phyloP scores from a whole-genome alignment of 2,329 filamentous ascomycete genomes.

The Pyrenophora graminea region DNA sequence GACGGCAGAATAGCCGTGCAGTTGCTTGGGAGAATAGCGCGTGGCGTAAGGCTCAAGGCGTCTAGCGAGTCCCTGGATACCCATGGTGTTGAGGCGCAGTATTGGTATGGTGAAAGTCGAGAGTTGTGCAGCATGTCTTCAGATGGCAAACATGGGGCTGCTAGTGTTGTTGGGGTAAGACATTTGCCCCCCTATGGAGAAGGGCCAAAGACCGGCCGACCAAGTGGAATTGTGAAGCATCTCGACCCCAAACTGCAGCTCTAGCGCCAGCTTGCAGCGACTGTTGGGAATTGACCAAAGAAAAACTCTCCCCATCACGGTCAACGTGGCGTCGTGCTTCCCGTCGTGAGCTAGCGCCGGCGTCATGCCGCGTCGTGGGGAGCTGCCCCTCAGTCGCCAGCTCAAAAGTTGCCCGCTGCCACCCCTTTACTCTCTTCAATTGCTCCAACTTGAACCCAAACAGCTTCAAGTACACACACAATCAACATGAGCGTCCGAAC shows the following conservation, averaged over 20 bases:
- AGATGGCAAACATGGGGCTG: background rate
- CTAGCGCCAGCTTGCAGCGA: constrained; percentile 3
- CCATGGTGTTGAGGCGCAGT: constrained; percentile 30
- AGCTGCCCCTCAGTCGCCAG: constrained; percentile 33
- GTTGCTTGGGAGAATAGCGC: constrained; percentile 25
- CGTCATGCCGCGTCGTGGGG: constrained; percentile 36
- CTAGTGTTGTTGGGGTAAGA: background rate
- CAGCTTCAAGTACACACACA: constrained; percentile 27
- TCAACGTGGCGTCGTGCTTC: constrained; percentile 14
- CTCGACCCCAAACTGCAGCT: constrained; percentile 3
- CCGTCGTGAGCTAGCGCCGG: constrained; percentile 26
- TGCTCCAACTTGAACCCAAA: constrained; percentile 26
- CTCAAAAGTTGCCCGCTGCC: constrained; percentile 35
- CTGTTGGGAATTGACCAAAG: constrained; percentile 17
- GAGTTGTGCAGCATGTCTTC: background rate
- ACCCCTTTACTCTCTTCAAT: constrained; percentile 18
- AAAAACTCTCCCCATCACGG: constrained; percentile 12
- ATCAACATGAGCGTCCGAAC: constrained; percentile 69
- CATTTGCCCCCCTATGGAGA: background rate
- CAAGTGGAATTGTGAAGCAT: background rate
- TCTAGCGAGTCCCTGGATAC: constrained; percentile 39
- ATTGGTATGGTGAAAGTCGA: background rate
- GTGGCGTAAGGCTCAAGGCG: constrained; percentile 39
- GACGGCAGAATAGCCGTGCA: constrained; percentile 42
- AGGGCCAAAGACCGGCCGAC: constrained; percentile 1